Conservation (phyloP, 352 stramenopile genomes). For the Globisporangium okanoganense region DNA sequence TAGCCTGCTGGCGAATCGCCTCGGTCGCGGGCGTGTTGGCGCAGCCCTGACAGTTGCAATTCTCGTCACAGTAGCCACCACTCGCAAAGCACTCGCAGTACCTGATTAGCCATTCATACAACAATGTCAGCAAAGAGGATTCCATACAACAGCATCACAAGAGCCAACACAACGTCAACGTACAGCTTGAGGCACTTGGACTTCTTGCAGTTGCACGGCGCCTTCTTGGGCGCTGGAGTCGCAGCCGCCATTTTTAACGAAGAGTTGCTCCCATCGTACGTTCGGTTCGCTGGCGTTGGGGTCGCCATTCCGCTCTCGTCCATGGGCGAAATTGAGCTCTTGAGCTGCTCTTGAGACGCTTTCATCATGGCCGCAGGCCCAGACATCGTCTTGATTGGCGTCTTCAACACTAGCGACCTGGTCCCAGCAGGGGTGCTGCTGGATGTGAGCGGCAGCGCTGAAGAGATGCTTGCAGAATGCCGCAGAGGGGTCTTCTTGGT, state of each 20-base stretch:
- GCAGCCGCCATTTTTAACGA: slow-evolving; percentile 3
- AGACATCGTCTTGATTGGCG: slow-evolving; percentile 1
- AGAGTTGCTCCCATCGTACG: slow-evolving; percentile 6
- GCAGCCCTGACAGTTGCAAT: slow-evolving; percentile 92
- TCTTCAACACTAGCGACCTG: slow-evolving; percentile 2
- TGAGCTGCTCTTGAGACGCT: background rate
- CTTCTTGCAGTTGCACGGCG: slow-evolving; percentile 96
- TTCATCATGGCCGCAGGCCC: background rate
- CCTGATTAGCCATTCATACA: slow-evolving; percentile 11
- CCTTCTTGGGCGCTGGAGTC: slow-evolving; percentile 37
- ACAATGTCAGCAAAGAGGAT: background rate
- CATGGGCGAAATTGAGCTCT: background rate
- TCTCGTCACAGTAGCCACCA: slow-evolving; percentile 88
- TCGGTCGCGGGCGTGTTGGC: slow-evolving; percentile 85
- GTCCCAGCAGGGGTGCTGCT: background rate
- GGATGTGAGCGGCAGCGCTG: background rate
- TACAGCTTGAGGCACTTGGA: slow-evolving; percentile 97
- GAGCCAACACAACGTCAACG: slow-evolving; percentile 8
- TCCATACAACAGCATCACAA: background rate
- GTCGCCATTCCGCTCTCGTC: slow-evolving; percentile 15
- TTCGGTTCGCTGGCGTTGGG: slow-evolving; percentile 16
- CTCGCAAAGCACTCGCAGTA: slow-evolving; percentile 97
- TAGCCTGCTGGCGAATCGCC: slow-evolving; percentile 72
- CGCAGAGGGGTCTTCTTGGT: background rate
- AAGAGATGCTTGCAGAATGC: slow-evolving; percentile 4